Conservation (phyloP, 1,139 yeast genomes). For the Yamadazyma friedrichii region DNA sequence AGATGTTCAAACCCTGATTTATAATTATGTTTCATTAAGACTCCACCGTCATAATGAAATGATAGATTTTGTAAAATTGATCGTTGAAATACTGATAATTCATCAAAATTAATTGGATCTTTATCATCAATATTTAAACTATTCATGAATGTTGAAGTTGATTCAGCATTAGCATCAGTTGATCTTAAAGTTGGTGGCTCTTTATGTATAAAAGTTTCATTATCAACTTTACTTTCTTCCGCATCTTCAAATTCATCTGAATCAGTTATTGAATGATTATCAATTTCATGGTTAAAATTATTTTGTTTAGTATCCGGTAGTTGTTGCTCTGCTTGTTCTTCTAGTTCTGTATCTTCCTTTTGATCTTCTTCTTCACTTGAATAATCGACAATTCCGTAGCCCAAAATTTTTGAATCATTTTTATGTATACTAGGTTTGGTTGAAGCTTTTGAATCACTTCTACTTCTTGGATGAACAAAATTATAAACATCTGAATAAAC, state of each 20-base stretch:
- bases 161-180: background rate
- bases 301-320: background rate
- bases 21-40: slow-evolving; percentile 19
- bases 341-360: slow-evolving; percentile 3
- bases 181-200: background rate
- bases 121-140: slow-evolving; percentile 6
- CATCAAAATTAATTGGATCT: slow-evolving; percentile 5
- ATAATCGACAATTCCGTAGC: slow-evolving; percentile 10
- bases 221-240: slow-evolving; percentile 8
- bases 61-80: slow-evolving; percentile 37
- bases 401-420: slow-evolving; percentile 6
- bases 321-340: background rate
- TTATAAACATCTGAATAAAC: slow-evolving; percentile 15
- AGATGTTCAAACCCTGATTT: slow-evolving; percentile 9
- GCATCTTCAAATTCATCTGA: slow-evolving; percentile 11
- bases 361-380: slow-evolving; percentile 9
- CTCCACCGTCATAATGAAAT: slow-evolving; percentile 19
- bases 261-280: background rate
- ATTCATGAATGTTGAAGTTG: slow-evolving; percentile 1
- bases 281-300: background rate
- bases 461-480: slow-evolving; percentile 9
- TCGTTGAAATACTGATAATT: slow-evolving; percentile 30
- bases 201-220: background rate
- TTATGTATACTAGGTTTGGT: background rate
- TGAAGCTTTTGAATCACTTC: slow-evolving; percentile 5